Evolutionary conservation across 192 early-diverging fungal genomes (phyloP), one percentile per base, ranked within the genome.

Genomic region (Entomortierella lignicola): DNA sequence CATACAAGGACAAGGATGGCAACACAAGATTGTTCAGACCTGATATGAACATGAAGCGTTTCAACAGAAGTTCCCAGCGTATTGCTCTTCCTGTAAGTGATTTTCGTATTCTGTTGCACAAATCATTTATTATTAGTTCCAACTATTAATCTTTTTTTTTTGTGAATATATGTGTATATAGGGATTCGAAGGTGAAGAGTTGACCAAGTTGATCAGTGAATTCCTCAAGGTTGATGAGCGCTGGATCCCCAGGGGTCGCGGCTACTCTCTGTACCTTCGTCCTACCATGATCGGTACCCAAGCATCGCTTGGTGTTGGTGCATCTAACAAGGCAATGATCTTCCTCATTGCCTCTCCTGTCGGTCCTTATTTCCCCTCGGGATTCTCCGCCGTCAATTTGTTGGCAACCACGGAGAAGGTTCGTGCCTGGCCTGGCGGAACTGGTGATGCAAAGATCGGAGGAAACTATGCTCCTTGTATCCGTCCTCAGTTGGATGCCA

Each of bases 321-420:
- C 91, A 25, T 92, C 92, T 55, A 89, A 89, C 75, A 85, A 86
- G 55, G 92, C 96, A 27, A 83, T 93, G 65, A 82, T 97, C 56
- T 98, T 93, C 67, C 90, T 94, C 20, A 98, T 98, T 77, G 89
- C 87, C 52, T 96, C 92, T 23, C 97, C 97, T 17, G 95, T 95
- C 29, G 97, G 97, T 18, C 97, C 97, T 37, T 98, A 98, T 85
- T 98, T 94, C 87, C 93, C 92, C 79, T 95, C 97, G 8, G 97
- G 97, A 10, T 97, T 98, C 82, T 83, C 83, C 56, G 95, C 97
- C 53, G 91, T 97, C 48, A 89, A 89, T 55, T 85, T 98, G 69
- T 91, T 88, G 80, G 95, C 95, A 23, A 94, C 95, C 37, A 87
- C 88, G 64, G 85, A 94, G 37, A 94, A 92, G 72, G 92, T 95